These are phyloP conservation scores for Yamadazyma spencermartinsiae DNA, from an alignment of 1,139 yeast genomes.

Conservation along the genomic window DNA sequence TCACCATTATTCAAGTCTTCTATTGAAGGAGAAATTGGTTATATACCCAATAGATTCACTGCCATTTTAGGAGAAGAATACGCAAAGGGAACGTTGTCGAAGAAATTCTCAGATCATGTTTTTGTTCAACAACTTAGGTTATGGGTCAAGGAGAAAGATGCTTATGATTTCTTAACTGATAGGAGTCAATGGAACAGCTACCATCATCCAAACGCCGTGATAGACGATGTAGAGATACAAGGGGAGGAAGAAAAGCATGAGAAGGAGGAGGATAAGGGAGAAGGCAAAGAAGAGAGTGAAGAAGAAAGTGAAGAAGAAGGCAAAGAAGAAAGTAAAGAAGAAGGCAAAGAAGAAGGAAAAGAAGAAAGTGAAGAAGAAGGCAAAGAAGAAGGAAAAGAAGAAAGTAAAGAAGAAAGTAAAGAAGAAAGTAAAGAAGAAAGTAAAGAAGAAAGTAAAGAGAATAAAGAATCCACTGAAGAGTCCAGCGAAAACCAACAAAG, in stretches of 20 bases:
- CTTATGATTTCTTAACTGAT: slow-evolving; percentile 20
- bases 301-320: slow-evolving; percentile 17
- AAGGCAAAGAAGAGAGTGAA: slow-evolving; percentile 20
- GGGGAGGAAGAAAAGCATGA: slow-evolving; percentile 20
- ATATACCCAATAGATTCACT: slow-evolving; percentile 33
- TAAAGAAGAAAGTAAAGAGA: slow-evolving; percentile 14
- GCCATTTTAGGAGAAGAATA: slow-evolving; percentile 34
- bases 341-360: slow-evolving; percentile 10
- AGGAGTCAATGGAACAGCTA: slow-evolving; percentile 28
- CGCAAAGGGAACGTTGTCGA: slow-evolving; percentile 24
- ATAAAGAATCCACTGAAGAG: slow-evolving; percentile 3
- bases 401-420: slow-evolving; percentile 18
- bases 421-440: slow-evolving; percentile 18
- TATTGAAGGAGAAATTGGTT: slow-evolving; percentile 43
- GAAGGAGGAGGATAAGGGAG: slow-evolving; percentile 21
- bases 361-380: slow-evolving; percentile 19
- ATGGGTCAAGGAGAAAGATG: slow-evolving; percentile 28
- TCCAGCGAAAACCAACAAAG: background rate
- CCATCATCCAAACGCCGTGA: slow-evolving; percentile 25
- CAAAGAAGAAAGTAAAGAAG: slow-evolving; percentile 18
- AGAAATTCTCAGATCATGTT: slow-evolving; percentile 24
- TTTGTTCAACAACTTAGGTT: slow-evolving; percentile 32
- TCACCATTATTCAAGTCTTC: slow-evolving; percentile 26
- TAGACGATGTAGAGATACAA: slow-evolving; percentile 10
- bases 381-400: slow-evolving; percentile 16